Base-by-base conservation (phyloP, 257 asterid genomes). In the Fraxinus americana region DNA sequence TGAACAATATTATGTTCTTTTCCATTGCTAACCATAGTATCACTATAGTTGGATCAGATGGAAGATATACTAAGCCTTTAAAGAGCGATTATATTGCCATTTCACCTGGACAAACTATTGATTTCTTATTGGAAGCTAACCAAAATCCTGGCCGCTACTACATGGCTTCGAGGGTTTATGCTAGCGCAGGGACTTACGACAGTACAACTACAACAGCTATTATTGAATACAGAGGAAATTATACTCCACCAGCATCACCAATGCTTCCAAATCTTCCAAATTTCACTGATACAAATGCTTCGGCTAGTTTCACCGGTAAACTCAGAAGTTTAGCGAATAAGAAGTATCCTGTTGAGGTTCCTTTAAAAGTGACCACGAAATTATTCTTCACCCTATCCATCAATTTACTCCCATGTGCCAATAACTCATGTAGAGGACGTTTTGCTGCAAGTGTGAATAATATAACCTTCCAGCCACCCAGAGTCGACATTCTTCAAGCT, bases 1-100 rank as follows among this genome's bases (percentile, higher is more conserved):
- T 90, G 96, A 87, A 90, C 85, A 81, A 81, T 82, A 86, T 87
- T 30, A 81, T 87, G 83, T 90, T 86, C 87, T 87, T 90, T 80
- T 71, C 70, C 12, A 76, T 90, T 2, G 93, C 93, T 17, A 82
- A 83, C 50, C 96, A 90, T 67, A 79, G 72, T 48, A 2, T 90
- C 67, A 90, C 92, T 0, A 77, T 90, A 0, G 92, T 90, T 4
- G 93, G 93, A 63, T 36, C 93, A 2, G 96, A 91, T 69, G 92
- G 85, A 3, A 76, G 82, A 71, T 91, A 91, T 80, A 82, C 86
- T 1, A 91, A 85, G 73, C 89, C 88, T 6, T 69, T 87, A 3
- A 81, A 30, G 0, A 82, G 78, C 2, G 82, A 82, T n/a, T 86
- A 89, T 74, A 71, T 90, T 7, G 83, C 88, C 0, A 90, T 89